These are phyloP conservation scores for Eutrema japonicum DNA, from an alignment of 345 rosid species.

Conservation along the genomic window DNA sequence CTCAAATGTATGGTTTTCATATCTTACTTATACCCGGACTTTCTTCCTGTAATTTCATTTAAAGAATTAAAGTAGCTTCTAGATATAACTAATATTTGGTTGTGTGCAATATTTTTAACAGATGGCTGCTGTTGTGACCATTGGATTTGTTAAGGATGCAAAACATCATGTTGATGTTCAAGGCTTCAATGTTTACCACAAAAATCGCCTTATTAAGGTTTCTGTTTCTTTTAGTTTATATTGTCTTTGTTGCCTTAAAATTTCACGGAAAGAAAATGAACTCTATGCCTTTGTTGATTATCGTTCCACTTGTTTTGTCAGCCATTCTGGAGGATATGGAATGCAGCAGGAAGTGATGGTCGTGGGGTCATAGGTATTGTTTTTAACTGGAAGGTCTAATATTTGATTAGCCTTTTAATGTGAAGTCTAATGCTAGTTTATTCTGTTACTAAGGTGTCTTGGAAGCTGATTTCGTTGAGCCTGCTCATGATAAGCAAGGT, in stretches of 20 bases:
- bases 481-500: slow-evolving; percentile 98
- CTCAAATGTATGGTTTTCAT: slow-evolving; percentile 51
- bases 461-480: slow-evolving; percentile 97
- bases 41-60: not conserved
- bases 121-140: slow-evolving; percentile 77
- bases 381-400: slow-evolving; percentile 23
- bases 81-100: slow-evolving; percentile 27
- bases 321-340: slow-evolving; percentile 99
- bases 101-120: slow-evolving; percentile 42
- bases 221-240: slow-evolving; percentile 19
- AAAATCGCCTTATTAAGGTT: slow-evolving; percentile 95
- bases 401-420: slow-evolving; percentile 4
- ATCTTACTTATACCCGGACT: not conserved
- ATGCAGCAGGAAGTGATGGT: slow-evolving; percentile 93
- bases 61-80: slow-evolving; percentile 1
- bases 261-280: not conserved
- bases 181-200: slow-evolving; percentile 94
- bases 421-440: slow-evolving; percentile 36
- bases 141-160: slow-evolving; percentile 98
- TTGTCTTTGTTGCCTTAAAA: not conserved
- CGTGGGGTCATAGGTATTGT: slow-evolving; percentile 87
- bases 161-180: slow-evolving; percentile 86
- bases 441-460: slow-evolving; percentile 64
- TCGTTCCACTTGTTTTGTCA: slow-evolving; percentile 41
- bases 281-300: not conserved